A percentile compares a stretch with the other conserved stretches of the same genome.
These are phyloP conservation scores for Dactylonectria estremocensis DNA, from an alignment of 2,329 filamentous ascomycete species.

Conservation along the genomic window DNA sequence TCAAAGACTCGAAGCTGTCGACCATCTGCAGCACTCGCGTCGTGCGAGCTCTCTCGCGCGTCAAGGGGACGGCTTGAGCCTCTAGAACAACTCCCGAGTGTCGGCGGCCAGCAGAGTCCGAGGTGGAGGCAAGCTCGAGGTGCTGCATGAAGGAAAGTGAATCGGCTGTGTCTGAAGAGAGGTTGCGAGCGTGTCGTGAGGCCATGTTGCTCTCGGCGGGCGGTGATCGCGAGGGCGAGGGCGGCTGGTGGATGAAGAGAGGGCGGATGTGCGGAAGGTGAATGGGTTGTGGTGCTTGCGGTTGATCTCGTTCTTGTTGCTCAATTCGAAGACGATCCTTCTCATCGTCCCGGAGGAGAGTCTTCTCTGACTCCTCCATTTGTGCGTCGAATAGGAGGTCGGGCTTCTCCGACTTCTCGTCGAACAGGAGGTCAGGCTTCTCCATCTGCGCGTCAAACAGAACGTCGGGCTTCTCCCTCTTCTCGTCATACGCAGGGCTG, in stretches of 20 bases:
- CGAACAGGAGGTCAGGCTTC: constrained; percentile 27
- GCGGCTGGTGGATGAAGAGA: constrained; percentile 37
- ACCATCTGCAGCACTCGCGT: constrained; percentile 70
- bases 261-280: constrained; percentile 40
- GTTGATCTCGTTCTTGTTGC: not conserved
- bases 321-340: constrained; percentile 1
- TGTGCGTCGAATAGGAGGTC: constrained; percentile 14
- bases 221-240: constrained; percentile 23
- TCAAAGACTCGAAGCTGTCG: constrained; percentile 67
- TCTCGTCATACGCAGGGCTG: constrained; percentile 17
- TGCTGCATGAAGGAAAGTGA: constrained; percentile 39
- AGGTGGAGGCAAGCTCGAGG: constrained; percentile 46
- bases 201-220: constrained; percentile 29
- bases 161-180: constrained; percentile 32
- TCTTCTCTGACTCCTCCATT: not conserved
- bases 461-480: not conserved
- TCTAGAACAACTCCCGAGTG: constrained; percentile 57
- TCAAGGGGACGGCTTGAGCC: constrained; percentile 63
- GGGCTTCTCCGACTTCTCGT: constrained; percentile 9
- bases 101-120: constrained; percentile 47
- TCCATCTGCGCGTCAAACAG: constrained; percentile 26
- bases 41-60: constrained; percentile 57
- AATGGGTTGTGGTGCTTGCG: constrained; percentile 17
- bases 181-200: constrained; percentile 33
- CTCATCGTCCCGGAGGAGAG: constrained; percentile 5